These are phyloP conservation scores for Populus nigra DNA, from an alignment of 345 rosid genomes.

Conservation along the genomic window DNA sequence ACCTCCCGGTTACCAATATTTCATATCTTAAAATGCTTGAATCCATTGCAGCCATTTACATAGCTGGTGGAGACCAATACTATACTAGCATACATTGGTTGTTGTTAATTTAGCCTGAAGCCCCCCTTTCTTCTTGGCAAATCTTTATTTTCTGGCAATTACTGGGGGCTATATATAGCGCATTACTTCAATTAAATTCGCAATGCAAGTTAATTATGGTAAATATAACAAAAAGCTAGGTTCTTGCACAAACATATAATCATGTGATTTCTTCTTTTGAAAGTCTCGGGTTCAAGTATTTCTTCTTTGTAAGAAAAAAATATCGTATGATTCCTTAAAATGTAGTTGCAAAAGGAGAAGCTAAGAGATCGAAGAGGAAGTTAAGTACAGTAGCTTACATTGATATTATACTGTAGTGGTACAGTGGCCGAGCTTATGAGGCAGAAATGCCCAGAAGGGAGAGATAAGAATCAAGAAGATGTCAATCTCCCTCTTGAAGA, in stretches of 20 bases:
- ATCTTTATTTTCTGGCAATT: too few species aligned
- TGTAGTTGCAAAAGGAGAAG: neutral
- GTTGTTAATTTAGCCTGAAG: neutral
- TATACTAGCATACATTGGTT: neutral
- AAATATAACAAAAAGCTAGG: neutral
- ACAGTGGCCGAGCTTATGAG: neutral
- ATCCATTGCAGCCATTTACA: neutral
- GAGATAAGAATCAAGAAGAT: neutral
- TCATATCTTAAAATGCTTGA: too few species aligned
- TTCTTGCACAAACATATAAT: neutral
- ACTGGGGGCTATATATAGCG: neutral
- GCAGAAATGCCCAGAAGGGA: conserved; percentile 16
- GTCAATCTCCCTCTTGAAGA: conserved; percentile 3
- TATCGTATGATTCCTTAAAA: neutral
- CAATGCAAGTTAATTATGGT: neutral
- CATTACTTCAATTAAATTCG: neutral
- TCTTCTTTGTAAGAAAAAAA: neutral
- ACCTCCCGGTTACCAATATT: too few species aligned
- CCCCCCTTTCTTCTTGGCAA: neutral
- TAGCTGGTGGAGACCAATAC: neutral
- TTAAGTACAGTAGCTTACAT: neutral
- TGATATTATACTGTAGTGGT: neutral
- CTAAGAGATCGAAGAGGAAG: neutral
- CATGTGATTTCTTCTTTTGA: neutral
- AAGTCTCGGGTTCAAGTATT: too few species aligned